Base-by-base conservation (phyloP, 2,329 filamentous ascomycete species). In the Fusarium sp. region DNA sequence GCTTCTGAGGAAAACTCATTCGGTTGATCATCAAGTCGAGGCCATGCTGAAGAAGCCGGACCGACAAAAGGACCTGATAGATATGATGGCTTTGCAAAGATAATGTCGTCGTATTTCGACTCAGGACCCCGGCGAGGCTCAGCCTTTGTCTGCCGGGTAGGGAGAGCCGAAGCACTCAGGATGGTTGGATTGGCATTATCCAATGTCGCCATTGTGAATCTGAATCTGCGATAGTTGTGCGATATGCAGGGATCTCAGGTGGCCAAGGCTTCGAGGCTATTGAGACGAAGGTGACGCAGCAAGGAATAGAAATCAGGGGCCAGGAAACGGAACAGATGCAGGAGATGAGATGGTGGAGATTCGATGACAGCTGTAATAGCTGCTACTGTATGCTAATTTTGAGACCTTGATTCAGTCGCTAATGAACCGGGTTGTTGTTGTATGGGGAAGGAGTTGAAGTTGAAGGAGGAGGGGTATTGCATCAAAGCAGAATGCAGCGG, bases 141-240 rank as follows among this genome's bases (percentile, higher is more conserved):
- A 31, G 80, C 79, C 69, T 83, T 82, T 71, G 82, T 83, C 74
- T 86, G 84, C 71, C 94, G 90, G 30, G 93, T 96, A 45, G 96
- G 94, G 52, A 99, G 89, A 81, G 98, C 93, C 44, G 93, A 93
- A 54, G 90, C 88, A 81, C 91, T 97, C 76, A 98, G 84, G 77
- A 99, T 94, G 69, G 93, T 97, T 57, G 96, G 96, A 83, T 99
- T 98, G 70, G 92, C 93, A 81, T 97, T 97, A 73, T 91, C 88
- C 48, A 85, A 78, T 21, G 77, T 72, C 26, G 77, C 73, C 74
- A 76, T 76, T 50, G 18, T 50, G 48, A 39, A 39, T 50, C n/a
- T 50, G 31, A 26, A 50, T 50, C n/a, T 50, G 56, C 23, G 44
- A 61, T 50, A 26, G 28, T 25, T 37, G 30, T 58, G 58, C 58